Conservation (phyloP, 768 basidiomycete species). For the Rhizopogon roseolus region DNA sequence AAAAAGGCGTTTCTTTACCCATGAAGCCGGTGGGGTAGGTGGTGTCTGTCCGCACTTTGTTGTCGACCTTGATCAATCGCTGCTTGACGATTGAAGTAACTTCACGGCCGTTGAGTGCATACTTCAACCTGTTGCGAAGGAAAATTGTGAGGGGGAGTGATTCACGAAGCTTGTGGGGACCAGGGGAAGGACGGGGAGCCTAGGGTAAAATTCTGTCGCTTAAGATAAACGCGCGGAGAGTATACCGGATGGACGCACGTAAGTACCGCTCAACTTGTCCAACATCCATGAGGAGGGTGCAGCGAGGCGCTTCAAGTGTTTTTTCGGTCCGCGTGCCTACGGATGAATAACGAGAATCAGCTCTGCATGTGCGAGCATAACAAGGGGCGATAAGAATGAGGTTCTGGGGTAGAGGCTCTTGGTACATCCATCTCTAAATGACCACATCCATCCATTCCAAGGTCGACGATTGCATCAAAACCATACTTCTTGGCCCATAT, state of each 20-base stretch:
- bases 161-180: constrained; percentile 99
- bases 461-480: not conserved
- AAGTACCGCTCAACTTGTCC: constrained; percentile 95
- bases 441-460: constrained; percentile 23
- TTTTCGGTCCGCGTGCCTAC: constrained; percentile 97
- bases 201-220: constrained; percentile 20
- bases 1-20: constrained; percentile 50
- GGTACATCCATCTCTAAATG: constrained; percentile 13
- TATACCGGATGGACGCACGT: constrained; percentile 48
- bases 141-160: constrained; percentile 96
- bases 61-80: constrained; percentile 97
- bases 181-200: constrained; percentile 96
- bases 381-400: not conserved
- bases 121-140: constrained; percentile 98
- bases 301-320: constrained; percentile 95
- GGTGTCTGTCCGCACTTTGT: constrained; percentile 96
- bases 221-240: not conserved
- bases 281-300: constrained; percentile 99
- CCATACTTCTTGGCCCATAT: not conserved
- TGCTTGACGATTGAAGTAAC: constrained; percentile 93
- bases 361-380: not conserved
- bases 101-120: constrained; percentile 95
- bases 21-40: constrained; percentile 97
- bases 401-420: not conserved
- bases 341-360: constrained; percentile 17